Conservation (phyloP, 192 early-diverging fungal genomes). For the Rhizoclosmatium globosum region DNA sequence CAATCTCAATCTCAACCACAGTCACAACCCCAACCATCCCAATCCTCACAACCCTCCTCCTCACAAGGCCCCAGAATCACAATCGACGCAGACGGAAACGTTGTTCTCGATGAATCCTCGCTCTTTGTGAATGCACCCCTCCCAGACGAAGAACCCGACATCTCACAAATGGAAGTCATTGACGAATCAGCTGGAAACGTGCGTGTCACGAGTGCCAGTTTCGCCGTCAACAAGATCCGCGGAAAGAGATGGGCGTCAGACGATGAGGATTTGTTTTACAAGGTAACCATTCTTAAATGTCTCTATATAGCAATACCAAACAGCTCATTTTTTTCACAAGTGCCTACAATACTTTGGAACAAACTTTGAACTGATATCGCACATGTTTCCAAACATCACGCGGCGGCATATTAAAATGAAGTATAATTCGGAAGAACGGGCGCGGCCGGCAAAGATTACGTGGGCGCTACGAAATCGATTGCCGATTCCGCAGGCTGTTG, state of each 20-base stretch:
- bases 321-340: neutral
- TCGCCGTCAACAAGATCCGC: neutral
- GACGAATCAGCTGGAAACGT: conserved; percentile 15
- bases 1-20: too few species aligned
- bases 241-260: conserved; percentile 14
- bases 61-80: neutral
- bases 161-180: conserved; percentile 24
- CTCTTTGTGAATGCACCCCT: neutral
- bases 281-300: neutral
- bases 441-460: neutral
- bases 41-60: neutral
- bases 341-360: conserved; percentile 27
- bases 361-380: conserved; percentile 23
- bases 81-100: conserved; percentile 15
- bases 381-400: conserved; percentile 10
- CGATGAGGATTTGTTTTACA: conserved; percentile 19
- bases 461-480: conserved; percentile 4
- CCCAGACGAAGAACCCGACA: neutral
- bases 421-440: conserved; percentile 22
- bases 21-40: neutral
- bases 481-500: neutral
- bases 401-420: conserved; percentile 31
- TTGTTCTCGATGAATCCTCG: conserved; percentile 18
- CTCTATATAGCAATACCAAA: too few species aligned
- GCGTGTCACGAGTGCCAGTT: conserved; percentile 11